These are phyloP conservation scores for Fusarium marasasianum DNA, from an alignment of 2,329 filamentous ascomycete genomes.

Conservation along the genomic window DNA sequence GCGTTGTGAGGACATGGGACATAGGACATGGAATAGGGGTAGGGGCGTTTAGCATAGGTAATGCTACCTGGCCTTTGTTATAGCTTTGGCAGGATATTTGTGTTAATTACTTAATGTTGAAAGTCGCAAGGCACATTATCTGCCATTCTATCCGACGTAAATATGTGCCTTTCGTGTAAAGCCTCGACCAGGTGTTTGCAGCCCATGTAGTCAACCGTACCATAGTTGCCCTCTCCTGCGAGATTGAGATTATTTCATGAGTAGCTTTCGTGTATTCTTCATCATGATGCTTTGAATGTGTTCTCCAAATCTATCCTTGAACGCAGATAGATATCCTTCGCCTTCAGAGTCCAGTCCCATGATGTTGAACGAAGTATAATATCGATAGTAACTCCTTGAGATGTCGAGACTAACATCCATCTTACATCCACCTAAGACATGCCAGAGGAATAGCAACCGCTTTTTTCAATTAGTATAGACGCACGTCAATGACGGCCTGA, in stretches of 20 bases:
- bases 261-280: neutral
- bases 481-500: neutral
- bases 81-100: neutral
- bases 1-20: conserved; percentile 21
- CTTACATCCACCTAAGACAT: neutral
- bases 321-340: neutral
- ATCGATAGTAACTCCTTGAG: neutral
- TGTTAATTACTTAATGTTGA: neutral
- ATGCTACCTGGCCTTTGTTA: neutral
- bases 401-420: neutral
- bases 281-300: too few relatives aligned
- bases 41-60: conserved; percentile 25
- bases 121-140: neutral
- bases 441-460: neutral
- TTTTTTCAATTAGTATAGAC: neutral
- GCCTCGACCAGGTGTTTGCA: neutral
- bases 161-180: neutral
- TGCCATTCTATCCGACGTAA: neutral
- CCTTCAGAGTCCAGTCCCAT: neutral
- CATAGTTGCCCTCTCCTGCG: too few relatives aligned
- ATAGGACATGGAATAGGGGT: neutral
- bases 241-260: neutral
- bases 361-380: neutral
- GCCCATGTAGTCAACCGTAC: too few relatives aligned
- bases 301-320: too few relatives aligned